A percentile compares a stretch with the other conserved stretches of the same genome.
Conservation (phyloP, 768 basidiomycete genomes). For the Omphalotus guepiniiformis region DNA sequence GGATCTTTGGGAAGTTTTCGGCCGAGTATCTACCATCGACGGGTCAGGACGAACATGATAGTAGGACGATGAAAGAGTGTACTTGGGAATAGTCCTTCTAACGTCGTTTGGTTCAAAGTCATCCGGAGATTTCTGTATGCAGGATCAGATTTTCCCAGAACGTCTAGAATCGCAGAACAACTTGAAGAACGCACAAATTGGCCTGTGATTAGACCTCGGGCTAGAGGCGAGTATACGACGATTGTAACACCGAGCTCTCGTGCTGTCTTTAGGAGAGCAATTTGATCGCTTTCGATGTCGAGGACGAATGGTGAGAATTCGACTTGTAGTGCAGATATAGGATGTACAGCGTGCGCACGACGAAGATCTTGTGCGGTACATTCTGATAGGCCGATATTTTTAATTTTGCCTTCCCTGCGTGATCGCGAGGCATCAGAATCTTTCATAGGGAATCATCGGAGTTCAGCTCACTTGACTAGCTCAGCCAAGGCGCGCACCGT, state of each 20-base stretch:
- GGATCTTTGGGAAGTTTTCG: slow-evolving; percentile 40
- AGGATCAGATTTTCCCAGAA: not conserved
- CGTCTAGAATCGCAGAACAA: slow-evolving; percentile 15
- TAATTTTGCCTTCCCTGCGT: slow-evolving; percentile 37
- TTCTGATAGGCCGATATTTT: slow-evolving; percentile 51
- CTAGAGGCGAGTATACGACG: slow-evolving; percentile 50
- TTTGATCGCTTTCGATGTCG: slow-evolving; percentile 41
- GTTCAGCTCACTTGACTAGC: slow-evolving; percentile 39
- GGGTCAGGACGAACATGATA: not conserved
- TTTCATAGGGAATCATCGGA: not conserved
- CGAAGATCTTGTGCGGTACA: slow-evolving; percentile 41
- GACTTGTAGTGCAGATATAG: slow-evolving; percentile 45
- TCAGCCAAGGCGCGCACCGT: slow-evolving; percentile 48
- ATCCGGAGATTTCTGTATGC: not conserved
- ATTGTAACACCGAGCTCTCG: slow-evolving; percentile 47
- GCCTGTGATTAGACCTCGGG: slow-evolving; percentile 49
- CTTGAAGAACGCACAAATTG: slow-evolving; percentile 27
- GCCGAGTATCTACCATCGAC: slow-evolving; percentile 24
- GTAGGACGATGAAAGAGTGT: not conserved
- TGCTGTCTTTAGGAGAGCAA: slow-evolving; percentile 36
- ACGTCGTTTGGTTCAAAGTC: slow-evolving; percentile 32
- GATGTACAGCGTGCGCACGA: slow-evolving; percentile 47
- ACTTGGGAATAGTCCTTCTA: slow-evolving; percentile 31
- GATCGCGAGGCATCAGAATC: not conserved
- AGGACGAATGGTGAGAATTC: slow-evolving; percentile 50